Base-by-base conservation (phyloP, 495 filamentous ascomycete species). In the Annulohypoxylon nitens region DNA sequence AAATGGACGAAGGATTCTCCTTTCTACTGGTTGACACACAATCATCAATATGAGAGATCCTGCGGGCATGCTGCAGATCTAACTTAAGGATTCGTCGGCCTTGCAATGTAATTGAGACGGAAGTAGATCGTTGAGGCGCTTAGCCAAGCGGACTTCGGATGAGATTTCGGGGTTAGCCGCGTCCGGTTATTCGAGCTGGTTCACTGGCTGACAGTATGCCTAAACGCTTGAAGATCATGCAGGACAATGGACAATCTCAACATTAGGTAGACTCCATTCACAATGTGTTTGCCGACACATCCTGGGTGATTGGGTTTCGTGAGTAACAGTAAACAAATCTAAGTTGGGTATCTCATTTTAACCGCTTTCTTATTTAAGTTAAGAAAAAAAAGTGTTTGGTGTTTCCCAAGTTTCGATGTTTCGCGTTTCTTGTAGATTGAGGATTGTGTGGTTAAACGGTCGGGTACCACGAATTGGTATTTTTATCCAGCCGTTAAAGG, bases 341-440 rank as follows among this genome's bases (percentile, higher is more conserved):
- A 39, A 39, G 2, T 39, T 6, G 30, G 30, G 30, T 6, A 30
- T 6, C 7, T 67, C 30, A 14, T 68, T 41, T 54, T 68, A 68
- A 33, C 57, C 65, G 65, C 65, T 57, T 68, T 9, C 47, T 59
- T 61, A 23, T 36, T 47, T 61, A 4, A 16, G 58, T 23, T 43
- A 43, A 43, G 5, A 16, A 47, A 23, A 23, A 36, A 59, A 55
- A n/a, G 18, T 55, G 39, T 43, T 61, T 54, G 53, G 20, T 36
- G 33, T 34, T 37, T 60, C 20, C 30, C 2, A 58, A 18, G 61
- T 69, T 74, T 74, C 55, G 34, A 60, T 62, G 71, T 74, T 69
- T 69, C 59, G 65, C 26, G 64, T 68, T 68, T 73, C 55, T 23
- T 43, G 37, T 69, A 55, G 23, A 61, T 69, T 65, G 60, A 18